Evolutionary conservation across 148 eudicot species (phyloP).

Genomic region (Rhododendron molle): DNA sequence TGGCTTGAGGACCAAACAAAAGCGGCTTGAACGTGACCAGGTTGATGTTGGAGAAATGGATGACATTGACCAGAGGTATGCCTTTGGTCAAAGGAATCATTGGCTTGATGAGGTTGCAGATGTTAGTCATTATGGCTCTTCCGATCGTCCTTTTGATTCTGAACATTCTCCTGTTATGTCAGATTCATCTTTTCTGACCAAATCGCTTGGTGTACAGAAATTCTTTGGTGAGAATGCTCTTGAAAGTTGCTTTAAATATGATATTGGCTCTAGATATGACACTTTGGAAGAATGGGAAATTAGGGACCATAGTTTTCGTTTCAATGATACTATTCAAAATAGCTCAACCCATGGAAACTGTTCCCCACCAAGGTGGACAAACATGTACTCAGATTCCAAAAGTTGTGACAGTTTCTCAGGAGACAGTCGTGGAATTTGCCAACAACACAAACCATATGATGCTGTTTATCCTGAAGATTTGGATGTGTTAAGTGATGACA

Average conservation of each 20-base stretch:
- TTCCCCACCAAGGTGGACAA: conserved; percentile 13
- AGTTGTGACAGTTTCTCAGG: conserved; percentile 16
- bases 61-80: conserved; percentile 13
- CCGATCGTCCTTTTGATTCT: conserved; percentile 17
- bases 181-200: conserved; percentile 22
- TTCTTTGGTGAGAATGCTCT: conserved; percentile 17
- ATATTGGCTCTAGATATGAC: conserved; percentile 15
- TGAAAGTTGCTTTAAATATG: conserved; percentile 23
- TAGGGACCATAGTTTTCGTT: conserved; percentile 7
- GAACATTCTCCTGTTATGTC: conserved; percentile 27
- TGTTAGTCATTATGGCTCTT: conserved; percentile 15
- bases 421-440: conserved; percentile 16
- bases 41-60: conserved; percentile 24
- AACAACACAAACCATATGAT: conserved; percentile 20
- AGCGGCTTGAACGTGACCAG: conserved; percentile 22
- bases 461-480: conserved; percentile 20
- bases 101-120: conserved; percentile 17
- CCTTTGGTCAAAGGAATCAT: conserved; percentile 17
- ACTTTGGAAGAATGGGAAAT: conserved; percentile 28
- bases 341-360: conserved; percentile 19
- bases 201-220: conserved; percentile 26
- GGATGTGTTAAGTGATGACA: conserved; percentile 21
- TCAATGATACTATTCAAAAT: conserved; percentile 12
- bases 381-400: conserved; percentile 8
- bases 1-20: conserved; percentile 19